phyloP scores from a whole-genome alignment of 345 rosid genomes.

The Orychophragmus violaceus region DNA sequence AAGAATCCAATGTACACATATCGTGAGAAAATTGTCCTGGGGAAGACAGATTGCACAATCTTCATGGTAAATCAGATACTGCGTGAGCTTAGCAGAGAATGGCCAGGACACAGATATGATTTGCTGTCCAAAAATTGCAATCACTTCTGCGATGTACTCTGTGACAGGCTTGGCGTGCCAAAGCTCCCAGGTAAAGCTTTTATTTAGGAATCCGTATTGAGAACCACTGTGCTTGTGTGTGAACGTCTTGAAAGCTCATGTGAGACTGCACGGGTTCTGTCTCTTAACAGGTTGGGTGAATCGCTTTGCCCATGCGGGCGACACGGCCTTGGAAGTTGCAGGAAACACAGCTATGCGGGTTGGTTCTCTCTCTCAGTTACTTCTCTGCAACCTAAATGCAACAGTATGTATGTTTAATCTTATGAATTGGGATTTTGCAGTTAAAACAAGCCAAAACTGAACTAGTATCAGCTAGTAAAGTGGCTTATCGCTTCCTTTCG shows the following conservation, averaged over 20 bases:
- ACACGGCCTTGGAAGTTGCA: constrained; percentile 83
- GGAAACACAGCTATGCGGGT: no score
- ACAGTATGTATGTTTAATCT: background rate
- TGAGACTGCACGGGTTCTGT: background rate
- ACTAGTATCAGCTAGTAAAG: no score
- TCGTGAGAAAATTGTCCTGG: constrained; percentile 72
- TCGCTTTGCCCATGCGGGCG: constrained; percentile 98
- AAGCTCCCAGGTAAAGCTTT: constrained; percentile 76
- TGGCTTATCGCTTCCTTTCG: constrained; percentile 68
- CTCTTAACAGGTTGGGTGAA: constrained; percentile 81
- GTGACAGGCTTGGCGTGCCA: constrained; percentile 76
- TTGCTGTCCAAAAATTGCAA: constrained; percentile 87
- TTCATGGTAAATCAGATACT: constrained; percentile 70
- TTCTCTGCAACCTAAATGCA: background rate
- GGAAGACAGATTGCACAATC: constrained; percentile 52
- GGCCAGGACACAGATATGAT: constrained; percentile 79
- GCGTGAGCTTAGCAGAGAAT: constrained; percentile 76
- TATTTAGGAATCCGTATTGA: background rate
- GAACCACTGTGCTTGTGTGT: background rate
- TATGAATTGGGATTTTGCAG: constrained; percentile 40
- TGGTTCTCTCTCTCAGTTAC: constrained; percentile 3
- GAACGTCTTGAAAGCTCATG: background rate
- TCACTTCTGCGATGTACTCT: constrained; percentile 88
- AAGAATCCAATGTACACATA: constrained; percentile 89
- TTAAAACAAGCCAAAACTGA: constrained; percentile 90